Percentiles rank a stretch among this genome's conserved stretches.
Evolutionary conservation across 371 early-diverging fungal species (phyloP).

Genomic region (Mortierella sp.): DNA sequence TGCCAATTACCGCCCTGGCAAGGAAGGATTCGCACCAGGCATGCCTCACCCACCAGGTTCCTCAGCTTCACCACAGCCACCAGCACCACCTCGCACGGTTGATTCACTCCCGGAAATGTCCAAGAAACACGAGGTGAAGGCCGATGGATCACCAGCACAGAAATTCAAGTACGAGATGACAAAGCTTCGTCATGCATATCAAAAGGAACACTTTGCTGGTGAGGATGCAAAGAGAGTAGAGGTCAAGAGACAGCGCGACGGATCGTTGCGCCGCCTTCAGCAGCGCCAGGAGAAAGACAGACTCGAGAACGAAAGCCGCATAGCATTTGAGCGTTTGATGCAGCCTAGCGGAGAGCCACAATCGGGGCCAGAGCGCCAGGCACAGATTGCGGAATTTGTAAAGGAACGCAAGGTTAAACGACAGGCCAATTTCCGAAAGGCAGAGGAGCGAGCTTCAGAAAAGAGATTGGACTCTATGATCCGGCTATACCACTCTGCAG

Average conservation of each 20-base stretch:
- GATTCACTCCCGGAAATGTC: constrained; percentile 54
- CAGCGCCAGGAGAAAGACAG: constrained; percentile 35
- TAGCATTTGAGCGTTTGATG: constrained; percentile 47
- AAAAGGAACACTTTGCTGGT: constrained; percentile 32
- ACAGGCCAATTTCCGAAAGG: constrained; percentile 33
- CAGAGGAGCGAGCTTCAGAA: constrained; percentile 49
- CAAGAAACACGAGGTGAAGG: constrained; percentile 44
- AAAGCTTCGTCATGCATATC: constrained; percentile 49
- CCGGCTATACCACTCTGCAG: constrained; percentile 61
- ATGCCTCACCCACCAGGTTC: constrained; percentile 54
- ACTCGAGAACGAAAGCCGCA: constrained; percentile 35
- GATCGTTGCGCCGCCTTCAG: constrained; percentile 40
- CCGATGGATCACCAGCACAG: constrained; percentile 35
- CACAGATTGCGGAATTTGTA: constrained; percentile 44
- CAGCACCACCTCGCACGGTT: constrained; percentile 49
- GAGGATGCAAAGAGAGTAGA: constrained; percentile 26
- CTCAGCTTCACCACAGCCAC: constrained; percentile 40
- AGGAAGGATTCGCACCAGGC: constrained; percentile 56
- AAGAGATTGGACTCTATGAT: constrained; percentile 56
- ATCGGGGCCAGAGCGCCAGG: constrained; percentile 36
- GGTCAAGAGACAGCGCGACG: constrained; percentile 29
- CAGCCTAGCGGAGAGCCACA: constrained; percentile 26
- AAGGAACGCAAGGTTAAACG: constrained; percentile 34
- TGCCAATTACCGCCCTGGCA: constrained; percentile 51
- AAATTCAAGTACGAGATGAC: constrained; percentile 53